These are phyloP conservation scores for Globisporangium nodosum DNA, from an alignment of 352 stramenopile species.

Conservation along the genomic window DNA sequence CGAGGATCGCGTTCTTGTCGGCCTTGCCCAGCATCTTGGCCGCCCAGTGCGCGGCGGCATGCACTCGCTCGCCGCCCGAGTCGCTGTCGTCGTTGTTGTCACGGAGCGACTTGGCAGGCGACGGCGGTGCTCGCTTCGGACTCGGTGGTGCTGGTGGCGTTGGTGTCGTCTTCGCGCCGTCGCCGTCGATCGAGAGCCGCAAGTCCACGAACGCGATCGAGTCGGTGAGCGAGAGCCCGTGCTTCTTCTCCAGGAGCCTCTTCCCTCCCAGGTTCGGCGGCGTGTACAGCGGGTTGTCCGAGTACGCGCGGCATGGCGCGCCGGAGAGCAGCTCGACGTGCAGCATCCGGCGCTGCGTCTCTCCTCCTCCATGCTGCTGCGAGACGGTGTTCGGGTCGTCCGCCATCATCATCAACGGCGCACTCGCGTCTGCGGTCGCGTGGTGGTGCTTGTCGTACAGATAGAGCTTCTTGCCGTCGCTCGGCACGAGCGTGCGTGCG, in stretches of 20 bases:
- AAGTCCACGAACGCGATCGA: slow-evolving; percentile 71
- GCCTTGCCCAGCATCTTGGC: slow-evolving; percentile 53
- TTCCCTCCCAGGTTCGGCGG: slow-evolving; percentile 26
- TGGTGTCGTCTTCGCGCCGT: slow-evolving; percentile 1
- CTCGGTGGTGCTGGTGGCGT: not conserved
- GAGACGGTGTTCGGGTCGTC: not conserved
- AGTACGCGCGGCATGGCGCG: slow-evolving; percentile 59
- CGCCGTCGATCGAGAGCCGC: slow-evolving; percentile 34
- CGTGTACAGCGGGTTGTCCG: slow-evolving; percentile 69
- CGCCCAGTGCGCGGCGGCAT: slow-evolving; percentile 51
- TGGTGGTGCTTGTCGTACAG: slow-evolving; percentile 58
- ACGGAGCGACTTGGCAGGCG: slow-evolving; percentile 6
- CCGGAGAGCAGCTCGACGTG: slow-evolving; percentile 69
- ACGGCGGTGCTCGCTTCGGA: slow-evolving; percentile 2
- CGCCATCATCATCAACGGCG: slow-evolving; percentile 16
- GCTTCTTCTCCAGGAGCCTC: slow-evolving; percentile 14
- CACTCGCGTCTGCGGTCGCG: slow-evolving; percentile 15
- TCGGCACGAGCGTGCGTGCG: slow-evolving; percentile 52
- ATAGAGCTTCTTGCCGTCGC: slow-evolving; percentile 74
- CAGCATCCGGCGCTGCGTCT: slow-evolving; percentile 28
- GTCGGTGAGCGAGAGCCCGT: slow-evolving; percentile 28
- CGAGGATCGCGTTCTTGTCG: slow-evolving; percentile 43
- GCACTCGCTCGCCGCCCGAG: slow-evolving; percentile 1
- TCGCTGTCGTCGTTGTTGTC: slow-evolving; percentile 12
- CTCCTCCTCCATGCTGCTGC: slow-evolving; percentile 7